A percentile compares a stretch with the other conserved stretches of the same genome.
phyloP scores from a whole-genome alignment of 768 basidiomycete genomes.

The Floccularia luteovirens region DNA sequence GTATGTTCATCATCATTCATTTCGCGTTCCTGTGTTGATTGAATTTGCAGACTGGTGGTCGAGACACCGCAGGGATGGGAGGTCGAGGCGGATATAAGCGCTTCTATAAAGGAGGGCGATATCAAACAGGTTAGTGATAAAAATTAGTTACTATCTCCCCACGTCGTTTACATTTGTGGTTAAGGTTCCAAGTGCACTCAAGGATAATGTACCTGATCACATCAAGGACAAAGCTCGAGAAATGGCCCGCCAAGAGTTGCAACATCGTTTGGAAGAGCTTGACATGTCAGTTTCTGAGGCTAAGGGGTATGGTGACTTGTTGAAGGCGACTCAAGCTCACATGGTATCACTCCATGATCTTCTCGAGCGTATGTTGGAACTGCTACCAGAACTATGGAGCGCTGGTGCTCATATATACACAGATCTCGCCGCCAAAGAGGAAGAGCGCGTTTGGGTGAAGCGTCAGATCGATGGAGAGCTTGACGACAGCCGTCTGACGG shows the following conservation, averaged over 20 bases:
- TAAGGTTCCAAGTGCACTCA: slow-evolving; percentile 44
- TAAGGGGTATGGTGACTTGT: slow-evolving; percentile 42
- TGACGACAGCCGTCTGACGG: slow-evolving; percentile 57
- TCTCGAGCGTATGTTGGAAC: slow-evolving; percentile 47
- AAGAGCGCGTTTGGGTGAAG: slow-evolving; percentile 66
- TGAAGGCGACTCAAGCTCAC: slow-evolving; percentile 50
- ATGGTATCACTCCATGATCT: slow-evolving; percentile 53
- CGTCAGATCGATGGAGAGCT: slow-evolving; percentile 67
- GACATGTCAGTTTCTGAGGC: slow-evolving; percentile 53
- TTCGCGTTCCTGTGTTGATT: neutral
- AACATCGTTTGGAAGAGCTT: slow-evolving; percentile 53
- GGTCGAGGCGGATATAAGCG: slow-evolving; percentile 65
- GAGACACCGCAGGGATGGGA: slow-evolving; percentile 60
- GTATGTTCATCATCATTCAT: slow-evolving; percentile 22
- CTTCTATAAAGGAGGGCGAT: slow-evolving; percentile 51
- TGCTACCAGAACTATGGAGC: neutral
- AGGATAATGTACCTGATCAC: slow-evolving; percentile 51
- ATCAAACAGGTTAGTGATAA: slow-evolving; percentile 43
- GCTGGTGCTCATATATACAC: neutral
- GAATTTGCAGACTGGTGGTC: slow-evolving; percentile 45
- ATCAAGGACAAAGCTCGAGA: slow-evolving; percentile 56
- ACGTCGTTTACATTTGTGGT: slow-evolving; percentile 3
- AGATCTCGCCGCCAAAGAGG: slow-evolving; percentile 64
- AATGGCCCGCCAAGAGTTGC: slow-evolving; percentile 59
- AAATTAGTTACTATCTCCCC: slow-evolving; percentile 1